Conservation (phyloP, 2,329 filamentous ascomycete genomes). For the Ophiostoma fasciatum region DNA sequence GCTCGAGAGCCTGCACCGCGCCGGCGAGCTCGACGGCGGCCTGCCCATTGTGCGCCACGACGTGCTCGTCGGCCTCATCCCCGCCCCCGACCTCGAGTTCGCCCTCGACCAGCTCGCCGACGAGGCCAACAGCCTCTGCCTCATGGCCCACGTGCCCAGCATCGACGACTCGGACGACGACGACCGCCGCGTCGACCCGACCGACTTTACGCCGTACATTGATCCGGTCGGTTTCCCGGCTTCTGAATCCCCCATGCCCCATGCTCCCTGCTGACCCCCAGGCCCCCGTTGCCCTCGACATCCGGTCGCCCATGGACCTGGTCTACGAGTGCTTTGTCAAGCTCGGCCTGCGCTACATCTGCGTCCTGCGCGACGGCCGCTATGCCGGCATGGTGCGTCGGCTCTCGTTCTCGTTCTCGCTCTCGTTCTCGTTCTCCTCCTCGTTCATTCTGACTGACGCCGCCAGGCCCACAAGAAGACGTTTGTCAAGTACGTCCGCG, state of each 20-base stretch:
- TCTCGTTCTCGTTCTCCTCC: background rate
- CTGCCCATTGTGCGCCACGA: slow-evolving; percentile 71
- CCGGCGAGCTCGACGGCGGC: slow-evolving; percentile 83
- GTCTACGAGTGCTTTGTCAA: slow-evolving; percentile 97
- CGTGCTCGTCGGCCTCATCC: slow-evolving; percentile 77
- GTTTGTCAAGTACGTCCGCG: slow-evolving; percentile 88
- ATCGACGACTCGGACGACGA: slow-evolving; percentile 50
- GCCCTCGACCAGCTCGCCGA: slow-evolving; percentile 73
- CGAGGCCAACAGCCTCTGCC: slow-evolving; percentile 57
- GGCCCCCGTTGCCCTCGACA: slow-evolving; percentile 78
- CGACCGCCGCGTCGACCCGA: slow-evolving; percentile 38
- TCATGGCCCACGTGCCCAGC: slow-evolving; percentile 59
- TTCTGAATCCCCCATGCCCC: no score
- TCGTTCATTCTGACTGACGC: background rate
- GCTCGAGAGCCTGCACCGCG: slow-evolving; percentile 65
- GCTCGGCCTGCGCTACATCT: slow-evolving; percentile 81
- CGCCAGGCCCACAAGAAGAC: slow-evolving; percentile 81
- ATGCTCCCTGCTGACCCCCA: no score
- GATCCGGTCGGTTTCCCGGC: slow-evolving; percentile 53
- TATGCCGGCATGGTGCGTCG: slow-evolving; percentile 68
- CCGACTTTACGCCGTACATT: slow-evolving; percentile 81
- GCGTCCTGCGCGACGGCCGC: slow-evolving; percentile 68
- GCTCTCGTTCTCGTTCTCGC: background rate
- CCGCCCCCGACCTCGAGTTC: slow-evolving; percentile 85
- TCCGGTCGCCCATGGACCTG: slow-evolving; percentile 79